These are phyloP conservation scores for Physcomitrium patens DNA, from an alignment of 225 moss, liverwort and hornwort species.

Conservation along the genomic window DNA sequence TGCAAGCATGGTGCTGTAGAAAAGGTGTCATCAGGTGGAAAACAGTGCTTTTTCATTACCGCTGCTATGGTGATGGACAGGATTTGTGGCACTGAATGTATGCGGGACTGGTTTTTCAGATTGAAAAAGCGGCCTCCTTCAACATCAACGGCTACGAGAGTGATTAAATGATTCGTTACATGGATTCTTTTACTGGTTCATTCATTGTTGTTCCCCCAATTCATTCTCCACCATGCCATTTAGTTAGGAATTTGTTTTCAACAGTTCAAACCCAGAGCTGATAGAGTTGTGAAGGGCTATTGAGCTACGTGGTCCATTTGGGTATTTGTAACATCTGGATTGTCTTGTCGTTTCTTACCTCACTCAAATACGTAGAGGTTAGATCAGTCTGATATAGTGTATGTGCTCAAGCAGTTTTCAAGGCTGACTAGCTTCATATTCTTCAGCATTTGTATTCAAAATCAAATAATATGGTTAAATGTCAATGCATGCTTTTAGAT, in stretches of 20 bases:
- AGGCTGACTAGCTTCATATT: too few species aligned
- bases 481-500: too few species aligned
- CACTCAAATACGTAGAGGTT: too few species aligned
- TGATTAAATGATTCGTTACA: conserved; percentile 27
- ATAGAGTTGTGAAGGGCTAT: background rate
- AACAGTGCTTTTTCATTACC: background rate
- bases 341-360: background rate
- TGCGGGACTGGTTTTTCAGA: conserved; percentile 32
- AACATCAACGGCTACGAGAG: conserved; percentile 41
- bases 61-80: background rate
- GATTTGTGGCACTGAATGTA: background rate
- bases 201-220: conserved; percentile 20
- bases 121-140: conserved; percentile 34
- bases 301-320: too few species aligned
- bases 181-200: conserved; percentile 21
- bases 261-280: background rate
- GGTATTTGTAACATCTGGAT: too few species aligned
- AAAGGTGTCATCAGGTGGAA: background rate
- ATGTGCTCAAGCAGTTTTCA: too few species aligned
- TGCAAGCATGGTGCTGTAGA: background rate
- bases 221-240: background rate
- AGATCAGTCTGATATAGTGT: too few species aligned
- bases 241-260: conserved; percentile 14
- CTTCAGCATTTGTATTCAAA: too few species aligned
- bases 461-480: too few species aligned